Evolutionary conservation across 192 early-diverging fungal genomes (phyloP).

Genomic region (Backusella morwellensis): DNA sequence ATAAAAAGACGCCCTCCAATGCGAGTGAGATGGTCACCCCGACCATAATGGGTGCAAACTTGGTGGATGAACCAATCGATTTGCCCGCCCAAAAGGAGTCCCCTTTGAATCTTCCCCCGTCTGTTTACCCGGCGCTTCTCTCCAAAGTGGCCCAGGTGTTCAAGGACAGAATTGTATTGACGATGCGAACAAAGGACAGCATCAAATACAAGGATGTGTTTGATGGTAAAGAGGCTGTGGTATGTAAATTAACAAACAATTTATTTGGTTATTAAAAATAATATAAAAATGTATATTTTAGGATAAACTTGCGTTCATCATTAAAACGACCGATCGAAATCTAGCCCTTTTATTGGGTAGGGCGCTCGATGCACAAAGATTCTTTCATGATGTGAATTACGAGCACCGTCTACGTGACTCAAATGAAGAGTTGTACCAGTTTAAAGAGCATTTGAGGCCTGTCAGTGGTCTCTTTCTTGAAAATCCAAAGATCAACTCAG

Average conservation of each 20-base stretch:
- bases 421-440: constrained; percentile 78
- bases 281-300: constrained; percentile 23
- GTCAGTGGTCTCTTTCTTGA: constrained; percentile 1
- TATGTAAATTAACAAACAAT: constrained; percentile 31
- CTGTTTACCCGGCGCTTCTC: constrained; percentile 74
- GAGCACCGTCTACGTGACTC: constrained; percentile 86
- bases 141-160: constrained; percentile 69
- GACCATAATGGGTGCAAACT: neutral
- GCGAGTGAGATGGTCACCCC: neutral
- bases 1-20: constrained; percentile 12
- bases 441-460: constrained; percentile 49
- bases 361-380: constrained; percentile 83
- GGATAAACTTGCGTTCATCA: constrained; percentile 77
- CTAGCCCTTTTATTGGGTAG: constrained; percentile 84
- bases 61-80: neutral
- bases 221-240: constrained; percentile 85
- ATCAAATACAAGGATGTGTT: constrained; percentile 85
- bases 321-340: constrained; percentile 84
- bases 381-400: constrained; percentile 92
- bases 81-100: constrained; percentile 1
- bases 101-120: constrained; percentile 5
- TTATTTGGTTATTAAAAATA: neutral
- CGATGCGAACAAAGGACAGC: constrained; percentile 68
- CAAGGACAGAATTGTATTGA: constrained; percentile 52
- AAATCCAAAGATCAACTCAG: neutral